Evolutionary conservation across 2,329 filamentous ascomycete genomes (phyloP).

Genomic region (Achaetomium macrosporum): DNA sequence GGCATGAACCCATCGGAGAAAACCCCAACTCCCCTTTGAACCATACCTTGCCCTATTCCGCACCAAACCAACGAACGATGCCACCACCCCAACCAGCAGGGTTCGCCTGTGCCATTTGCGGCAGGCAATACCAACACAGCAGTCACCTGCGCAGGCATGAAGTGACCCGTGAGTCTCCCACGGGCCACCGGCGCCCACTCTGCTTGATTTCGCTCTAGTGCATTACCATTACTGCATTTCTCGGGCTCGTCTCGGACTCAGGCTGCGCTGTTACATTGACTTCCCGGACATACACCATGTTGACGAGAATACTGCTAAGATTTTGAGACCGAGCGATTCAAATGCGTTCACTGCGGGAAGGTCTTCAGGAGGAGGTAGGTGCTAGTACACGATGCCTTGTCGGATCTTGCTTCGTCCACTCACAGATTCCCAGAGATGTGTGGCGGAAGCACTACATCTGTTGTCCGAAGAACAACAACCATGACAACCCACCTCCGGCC

Average conservation of each 20-base stretch:
- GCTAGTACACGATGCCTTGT: not conserved
- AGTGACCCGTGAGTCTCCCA: constrained; percentile 6
- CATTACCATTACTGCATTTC: no score
- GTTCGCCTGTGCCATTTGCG: constrained; percentile 3
- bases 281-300: not conserved
- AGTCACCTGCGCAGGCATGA: constrained; percentile 10
- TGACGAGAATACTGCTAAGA: not conserved
- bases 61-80: not conserved
- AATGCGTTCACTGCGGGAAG: constrained; percentile 3
- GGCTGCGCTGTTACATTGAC: not conserved
- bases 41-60: not conserved
- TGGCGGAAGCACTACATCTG: constrained; percentile 26
- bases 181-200: no score
- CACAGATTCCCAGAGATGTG: constrained; percentile 12
- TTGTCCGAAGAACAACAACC: constrained; percentile 20
- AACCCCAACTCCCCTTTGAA: not conserved
- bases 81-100: not conserved
- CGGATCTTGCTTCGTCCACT: not conserved
- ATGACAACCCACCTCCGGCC: constrained; percentile 17
- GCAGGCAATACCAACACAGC: constrained; percentile 6
- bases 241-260: no score
- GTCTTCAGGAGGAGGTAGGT: constrained; percentile 2
- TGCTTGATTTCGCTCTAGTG: no score
- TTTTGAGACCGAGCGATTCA: not conserved
- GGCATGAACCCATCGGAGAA: not conserved